A percentile compares a stretch with the other conserved stretches of the same genome.
Evolutionary conservation across 2,329 filamentous ascomycete species (phyloP).

Genomic region (Zasmidium citrigriseum): DNA sequence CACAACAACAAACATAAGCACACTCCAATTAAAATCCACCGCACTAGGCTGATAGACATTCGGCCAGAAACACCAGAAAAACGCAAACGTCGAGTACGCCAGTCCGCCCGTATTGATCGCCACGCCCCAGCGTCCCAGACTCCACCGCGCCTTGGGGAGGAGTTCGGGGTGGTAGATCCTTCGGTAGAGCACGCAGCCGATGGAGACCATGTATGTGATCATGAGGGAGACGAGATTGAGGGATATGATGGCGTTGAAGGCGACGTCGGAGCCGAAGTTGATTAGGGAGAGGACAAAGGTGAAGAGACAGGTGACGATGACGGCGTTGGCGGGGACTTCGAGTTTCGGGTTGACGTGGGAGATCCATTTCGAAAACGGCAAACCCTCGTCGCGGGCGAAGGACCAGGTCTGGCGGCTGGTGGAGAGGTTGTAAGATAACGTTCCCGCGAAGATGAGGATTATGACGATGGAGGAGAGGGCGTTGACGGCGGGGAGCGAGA

Average conservation of each 20-base stretch:
- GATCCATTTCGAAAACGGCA: conserved; percentile 26
- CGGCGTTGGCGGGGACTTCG: conserved; percentile 28
- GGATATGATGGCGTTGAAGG: conserved; percentile 42
- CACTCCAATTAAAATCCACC: conserved; percentile 18
- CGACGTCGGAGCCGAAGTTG: conserved; percentile 28
- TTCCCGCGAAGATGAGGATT: conserved; percentile 25
- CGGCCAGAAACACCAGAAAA: conserved; percentile 48
- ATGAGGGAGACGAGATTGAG: conserved; percentile 42
- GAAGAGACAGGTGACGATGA: conserved; percentile 26
- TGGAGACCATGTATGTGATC: conserved; percentile 44
- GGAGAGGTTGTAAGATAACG: conserved; percentile 20
- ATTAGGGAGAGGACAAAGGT: conserved; percentile 29
- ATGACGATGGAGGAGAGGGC: conserved; percentile 26
- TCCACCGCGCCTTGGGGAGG: conserved; percentile 41
- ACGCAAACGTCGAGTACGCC: conserved; percentile 38
- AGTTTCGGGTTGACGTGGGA: conserved; percentile 13
- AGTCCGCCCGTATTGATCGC: conserved; percentile 41
- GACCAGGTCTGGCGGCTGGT: conserved; percentile 37
- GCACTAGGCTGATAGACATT: conserved; percentile 8
- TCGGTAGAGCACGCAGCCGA: conserved; percentile 43
- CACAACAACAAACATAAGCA: conserved; percentile 24
- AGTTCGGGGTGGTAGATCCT: conserved; percentile 39
- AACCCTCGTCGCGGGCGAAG: conserved; percentile 40
- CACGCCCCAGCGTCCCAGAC: conserved; percentile 40
- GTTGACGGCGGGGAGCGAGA: conserved; percentile 16